Evolutionary conservation across 108 stramenopile genomes (phyloP), one percentile per base, ranked within the genome.

Genomic region (Mediolabrus comicus): DNA sequence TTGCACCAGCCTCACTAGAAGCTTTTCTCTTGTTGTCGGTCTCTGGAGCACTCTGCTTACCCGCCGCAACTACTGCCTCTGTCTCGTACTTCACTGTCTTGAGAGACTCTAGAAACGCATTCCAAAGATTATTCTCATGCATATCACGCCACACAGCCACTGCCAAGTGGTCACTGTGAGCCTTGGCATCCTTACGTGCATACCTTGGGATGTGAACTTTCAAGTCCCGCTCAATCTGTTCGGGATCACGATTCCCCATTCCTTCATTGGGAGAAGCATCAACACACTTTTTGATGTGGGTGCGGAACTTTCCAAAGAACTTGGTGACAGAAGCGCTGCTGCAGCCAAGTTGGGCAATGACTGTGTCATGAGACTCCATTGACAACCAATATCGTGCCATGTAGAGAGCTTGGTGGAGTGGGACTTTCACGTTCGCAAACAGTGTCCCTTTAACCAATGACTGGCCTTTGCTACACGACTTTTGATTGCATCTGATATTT

Each of bases 401-500:
- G 29, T 64, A 41, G 17, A 64, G 41, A 7, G 46, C 46, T 30
- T 38, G 38, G 13, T 41, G 62, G 16, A 51, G 29, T 7, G 62
- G 41, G 4, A 41, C 46, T 13, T 41, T 39, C 26, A 30, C 30
- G 26, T 32, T 14, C 19, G 49, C 46, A 16, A 64, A 64, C 29
- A 64, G 19, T 28, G 62, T 64, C 25, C 46, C 41, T 29, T 46
- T 41, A 25, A 31, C 12, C n/a, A 64, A 30, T 2, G 62, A 64
- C 32, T 64, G 62, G n/a, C 62, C 62, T 17, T 64, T 64, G 62
- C n/a, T n/a, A n/a, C n/a, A n/a, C n/a, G 30, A 51, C 14, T 28
- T 51, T 3, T 30, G 28, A 29, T 64, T 64, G 62, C 62, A 64
- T 46, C 51, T 64, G 14, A 64, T 30, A n/a, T 41, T 51, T 41